phyloP scores from a whole-genome alignment of 805 yeast genomes.

The Metschnikowia vanudenii region DNA sequence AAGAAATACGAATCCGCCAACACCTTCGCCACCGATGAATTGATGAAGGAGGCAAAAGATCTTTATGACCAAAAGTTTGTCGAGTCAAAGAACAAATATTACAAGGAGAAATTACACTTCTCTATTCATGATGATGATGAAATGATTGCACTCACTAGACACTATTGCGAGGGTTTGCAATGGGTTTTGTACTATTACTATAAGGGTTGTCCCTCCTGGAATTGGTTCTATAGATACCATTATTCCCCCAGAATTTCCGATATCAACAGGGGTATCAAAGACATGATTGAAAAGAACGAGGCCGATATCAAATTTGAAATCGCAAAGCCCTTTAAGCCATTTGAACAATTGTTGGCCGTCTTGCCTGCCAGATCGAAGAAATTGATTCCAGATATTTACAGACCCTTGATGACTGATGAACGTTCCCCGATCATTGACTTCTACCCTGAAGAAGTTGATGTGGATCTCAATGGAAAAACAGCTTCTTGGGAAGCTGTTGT shows the following conservation, averaged over 20 bases:
- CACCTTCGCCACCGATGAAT: conserved; percentile 57
- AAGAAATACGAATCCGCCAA: conserved; percentile 66
- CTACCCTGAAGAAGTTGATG: conserved; percentile 83
- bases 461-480: conserved; percentile 91
- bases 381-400: conserved; percentile 73
- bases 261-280: conserved; percentile 66
- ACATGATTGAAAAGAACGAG: conserved; percentile 34
- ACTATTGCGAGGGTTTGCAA: conserved; percentile 91
- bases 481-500: conserved; percentile 99
- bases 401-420: conserved; percentile 82
- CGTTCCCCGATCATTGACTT: conserved; percentile 85
- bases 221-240: conserved; percentile 88
- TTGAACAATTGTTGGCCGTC: conserved; percentile 96
- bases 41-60: conserved; percentile 48
- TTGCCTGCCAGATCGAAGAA: conserved; percentile 86
- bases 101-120: conserved; percentile 75
- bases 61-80: conserved; percentile 73
- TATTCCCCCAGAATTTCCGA: conserved; percentile 95
- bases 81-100: conserved; percentile 83
- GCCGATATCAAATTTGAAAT: conserved; percentile 53
- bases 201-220: conserved; percentile 91
- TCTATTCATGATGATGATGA: conserved; percentile 58
- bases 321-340: conserved; percentile 85
- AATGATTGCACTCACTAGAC: conserved; percentile 64
- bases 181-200: conserved; percentile 95